Percentiles rank a stretch among this genome's conserved stretches.
Conservation (phyloP, 371 early-diverging fungal species). For the Mortierella sp. region DNA sequence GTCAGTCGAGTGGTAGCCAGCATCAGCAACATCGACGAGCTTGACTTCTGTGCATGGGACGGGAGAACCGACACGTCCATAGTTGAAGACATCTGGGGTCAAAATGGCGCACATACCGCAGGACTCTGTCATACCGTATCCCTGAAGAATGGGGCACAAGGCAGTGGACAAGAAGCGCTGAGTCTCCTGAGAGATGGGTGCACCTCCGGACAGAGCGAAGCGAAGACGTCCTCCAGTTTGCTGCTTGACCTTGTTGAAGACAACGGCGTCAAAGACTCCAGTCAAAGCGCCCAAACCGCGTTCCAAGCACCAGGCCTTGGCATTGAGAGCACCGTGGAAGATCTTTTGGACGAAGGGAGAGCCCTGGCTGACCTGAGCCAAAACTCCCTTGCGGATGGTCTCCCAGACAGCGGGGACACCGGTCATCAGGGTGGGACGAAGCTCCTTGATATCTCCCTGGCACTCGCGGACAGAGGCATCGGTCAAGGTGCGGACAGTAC, state of each 20-base stretch:
- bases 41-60: slow-evolving; percentile 87
- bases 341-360: slow-evolving; percentile 74
- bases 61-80: slow-evolving; percentile 85
- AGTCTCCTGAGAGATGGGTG: slow-evolving; percentile 87
- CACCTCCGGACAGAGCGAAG: slow-evolving; percentile 93
- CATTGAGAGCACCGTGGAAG: slow-evolving; percentile 78
- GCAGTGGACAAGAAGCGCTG: slow-evolving; percentile 88
- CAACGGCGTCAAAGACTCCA: slow-evolving; percentile 79
- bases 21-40: slow-evolving; percentile 88
- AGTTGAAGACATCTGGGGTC: slow-evolving; percentile 67
- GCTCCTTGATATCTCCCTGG: slow-evolving; percentile 93
- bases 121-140: slow-evolving; percentile 84
- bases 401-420: slow-evolving; percentile 96
- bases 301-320: slow-evolving; percentile 80
- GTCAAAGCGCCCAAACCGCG: slow-evolving; percentile 56
- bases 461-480: slow-evolving; percentile 93
- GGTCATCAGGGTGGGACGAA: slow-evolving; percentile 91
- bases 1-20: slow-evolving; percentile 76
- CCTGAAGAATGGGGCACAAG: slow-evolving; percentile 89
- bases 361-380: slow-evolving; percentile 73
- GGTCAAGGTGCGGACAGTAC: slow-evolving; percentile 84
- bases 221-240: slow-evolving; percentile 94
- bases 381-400: slow-evolving; percentile 89
- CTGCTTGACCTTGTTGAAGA: slow-evolving; percentile 91
- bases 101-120: slow-evolving; percentile 74